These are phyloP conservation scores for Anastatica hierochuntica DNA, from an alignment of 345 rosid species.

Conservation along the genomic window DNA sequence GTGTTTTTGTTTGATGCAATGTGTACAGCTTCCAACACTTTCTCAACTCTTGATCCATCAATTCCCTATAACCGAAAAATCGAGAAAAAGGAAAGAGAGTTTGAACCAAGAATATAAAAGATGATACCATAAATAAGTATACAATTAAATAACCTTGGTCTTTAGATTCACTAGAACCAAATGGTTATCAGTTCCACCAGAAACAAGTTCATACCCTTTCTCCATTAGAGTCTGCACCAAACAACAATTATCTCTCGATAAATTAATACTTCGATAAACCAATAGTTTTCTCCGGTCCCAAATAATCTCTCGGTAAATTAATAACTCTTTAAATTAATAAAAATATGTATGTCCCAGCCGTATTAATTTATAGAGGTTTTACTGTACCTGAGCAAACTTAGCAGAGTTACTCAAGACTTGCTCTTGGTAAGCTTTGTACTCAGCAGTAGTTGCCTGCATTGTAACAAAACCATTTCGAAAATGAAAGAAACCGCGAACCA, in stretches of 20 bases:
- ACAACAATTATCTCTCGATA: neutral
- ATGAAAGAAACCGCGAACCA: neutral
- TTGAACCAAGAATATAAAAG: neutral
- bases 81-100: neutral
- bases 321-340: no score
- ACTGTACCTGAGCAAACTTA: constrained; percentile 86
- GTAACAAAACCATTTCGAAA: neutral
- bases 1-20: constrained; percentile 99
- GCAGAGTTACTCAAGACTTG: constrained; percentile 84
- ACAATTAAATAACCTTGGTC: constrained; percentile 48
- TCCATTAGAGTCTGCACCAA: constrained; percentile 50
- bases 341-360: no score
- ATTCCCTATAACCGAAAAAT: constrained; percentile 45
- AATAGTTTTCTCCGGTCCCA: no score
- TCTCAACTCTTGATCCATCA: constrained; percentile 96
- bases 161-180: constrained; percentile 92
- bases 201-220: constrained; percentile 81
- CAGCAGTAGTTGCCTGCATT: constrained; percentile 75
- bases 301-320: no score
- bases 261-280: no score
- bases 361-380: no score
- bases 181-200: constrained; percentile 98
- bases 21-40: constrained; percentile 95
- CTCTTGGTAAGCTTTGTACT: constrained; percentile 96
- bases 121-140: neutral